Evolutionary conservation across 179 eudicot species (phyloP).

Genomic region (Amaranthus tricolor): DNA sequence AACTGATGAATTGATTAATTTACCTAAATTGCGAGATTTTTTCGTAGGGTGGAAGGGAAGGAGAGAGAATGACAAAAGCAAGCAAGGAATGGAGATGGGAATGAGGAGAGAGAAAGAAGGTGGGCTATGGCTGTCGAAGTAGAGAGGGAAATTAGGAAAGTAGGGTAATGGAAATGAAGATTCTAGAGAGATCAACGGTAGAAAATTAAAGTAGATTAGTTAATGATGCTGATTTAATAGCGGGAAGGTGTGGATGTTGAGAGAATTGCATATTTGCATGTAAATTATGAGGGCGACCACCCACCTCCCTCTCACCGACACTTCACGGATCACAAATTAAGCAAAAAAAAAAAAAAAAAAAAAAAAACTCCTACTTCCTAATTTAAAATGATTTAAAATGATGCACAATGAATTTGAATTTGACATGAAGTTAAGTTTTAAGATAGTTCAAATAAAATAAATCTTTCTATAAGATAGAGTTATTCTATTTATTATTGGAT

Average conservation of each 20-base stretch:
- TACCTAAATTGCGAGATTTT: no score
- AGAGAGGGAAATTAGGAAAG: constrained; percentile 1
- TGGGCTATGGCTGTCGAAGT: constrained; percentile 12
- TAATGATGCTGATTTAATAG: neutral
- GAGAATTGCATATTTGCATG: neutral
- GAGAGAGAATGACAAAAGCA: constrained; percentile 5
- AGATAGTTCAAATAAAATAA: no score
- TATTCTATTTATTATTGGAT: no score
- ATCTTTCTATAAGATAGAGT: no score
- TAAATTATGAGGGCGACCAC: constrained; percentile 10
- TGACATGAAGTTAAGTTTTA: no score
- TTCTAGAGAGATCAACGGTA: constrained; percentile 23
- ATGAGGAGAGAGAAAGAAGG: neutral
- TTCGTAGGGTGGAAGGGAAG: constrained; percentile 21
- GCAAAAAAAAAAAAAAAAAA: no score
- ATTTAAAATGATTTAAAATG: no score
- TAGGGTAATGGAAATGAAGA: neutral
- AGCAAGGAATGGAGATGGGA: neutral
- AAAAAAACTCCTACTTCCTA: no score
- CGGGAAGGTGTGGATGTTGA: constrained; percentile 31
- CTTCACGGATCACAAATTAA: neutral
- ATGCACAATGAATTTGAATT: no score
- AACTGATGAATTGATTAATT: neutral
- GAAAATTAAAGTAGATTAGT: constrained; percentile 23
- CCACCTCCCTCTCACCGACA: constrained; percentile 28